Percentiles rank a stretch among this genome's conserved stretches.
phyloP scores from a whole-genome alignment of 768 basidiomycete genomes.

The Psilocybe cyanescens region DNA sequence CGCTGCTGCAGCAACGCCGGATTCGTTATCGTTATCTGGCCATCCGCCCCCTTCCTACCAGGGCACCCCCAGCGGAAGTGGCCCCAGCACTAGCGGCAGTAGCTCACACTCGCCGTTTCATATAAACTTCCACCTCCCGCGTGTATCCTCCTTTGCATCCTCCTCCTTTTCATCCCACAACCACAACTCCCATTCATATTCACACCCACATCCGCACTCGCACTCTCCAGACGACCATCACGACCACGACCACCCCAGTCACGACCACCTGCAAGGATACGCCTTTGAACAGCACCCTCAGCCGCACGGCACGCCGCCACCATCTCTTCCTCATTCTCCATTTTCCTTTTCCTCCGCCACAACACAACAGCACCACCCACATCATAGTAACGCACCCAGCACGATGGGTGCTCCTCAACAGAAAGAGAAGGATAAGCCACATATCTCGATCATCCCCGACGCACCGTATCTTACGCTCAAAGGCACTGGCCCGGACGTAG shows the following conservation, averaged over 20 bases:
- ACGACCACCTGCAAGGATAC: no score
- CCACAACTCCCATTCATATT: neutral
- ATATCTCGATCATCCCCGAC: conserved; percentile 79
- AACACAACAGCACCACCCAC: neutral
- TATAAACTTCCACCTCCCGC: conserved; percentile 1
- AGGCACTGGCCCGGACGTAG: conserved; percentile 83
- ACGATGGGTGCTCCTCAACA: neutral
- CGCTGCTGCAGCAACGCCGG: no score
- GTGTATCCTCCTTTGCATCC: neutral
- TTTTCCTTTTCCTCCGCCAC: neutral
- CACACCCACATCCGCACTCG: neutral
- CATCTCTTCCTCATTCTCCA: no score
- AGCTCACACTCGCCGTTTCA: neutral
- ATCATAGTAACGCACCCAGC: neutral
- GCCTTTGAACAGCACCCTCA: no score
- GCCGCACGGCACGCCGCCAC: no score
- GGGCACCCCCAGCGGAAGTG: neutral
- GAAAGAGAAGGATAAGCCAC: conserved; percentile 41
- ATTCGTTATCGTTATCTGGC: neutral
- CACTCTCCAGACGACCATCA: no score
- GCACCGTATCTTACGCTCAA: conserved; percentile 70
- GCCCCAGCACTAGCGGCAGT: neutral
- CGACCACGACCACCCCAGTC: no score
- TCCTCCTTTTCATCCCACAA: neutral
- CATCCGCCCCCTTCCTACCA: neutral